Conservation (phyloP, 441 rosid species). For the Euphorbia corollata region DNA sequence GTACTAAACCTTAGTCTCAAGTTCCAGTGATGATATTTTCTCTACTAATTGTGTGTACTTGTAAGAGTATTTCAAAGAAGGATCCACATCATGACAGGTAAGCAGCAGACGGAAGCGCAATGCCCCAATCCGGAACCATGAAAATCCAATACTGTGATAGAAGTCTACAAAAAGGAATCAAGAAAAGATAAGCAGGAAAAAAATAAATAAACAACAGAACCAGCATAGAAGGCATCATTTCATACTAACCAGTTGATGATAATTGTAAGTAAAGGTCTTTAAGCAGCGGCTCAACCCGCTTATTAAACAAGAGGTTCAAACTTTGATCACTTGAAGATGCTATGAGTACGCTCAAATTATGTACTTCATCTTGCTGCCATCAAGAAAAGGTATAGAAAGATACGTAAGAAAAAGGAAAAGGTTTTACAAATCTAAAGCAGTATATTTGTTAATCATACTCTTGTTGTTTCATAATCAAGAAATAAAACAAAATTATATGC, state of each 20-base stretch:
- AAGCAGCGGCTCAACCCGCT: conserved; percentile 54
- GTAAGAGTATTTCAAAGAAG: conserved; percentile 63
- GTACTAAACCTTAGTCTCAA: conserved; percentile 58
- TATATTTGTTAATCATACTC: background rate
- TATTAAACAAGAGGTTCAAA: conserved; percentile 41
- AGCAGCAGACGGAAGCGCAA: conserved; percentile 71
- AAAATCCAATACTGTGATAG: conserved; percentile 50
- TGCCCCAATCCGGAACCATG: conserved; percentile 70
- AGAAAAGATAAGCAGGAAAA: background rate
- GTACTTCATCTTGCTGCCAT: conserved; percentile 37
- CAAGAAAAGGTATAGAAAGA: conserved; percentile 6
- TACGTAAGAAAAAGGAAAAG: background rate
- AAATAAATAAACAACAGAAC: background rate
- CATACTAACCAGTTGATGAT: conserved; percentile 41
- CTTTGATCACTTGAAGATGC: conserved; percentile 55
- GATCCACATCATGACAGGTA: conserved; percentile 63
- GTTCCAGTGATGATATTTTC: conserved; percentile 51
- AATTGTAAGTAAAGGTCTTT: conserved; percentile 43
- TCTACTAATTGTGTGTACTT: conserved; percentile 52
- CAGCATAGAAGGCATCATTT: conserved; percentile 13
- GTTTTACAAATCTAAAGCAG: background rate
- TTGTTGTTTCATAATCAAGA: conserved; percentile 1
- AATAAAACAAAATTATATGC: background rate
- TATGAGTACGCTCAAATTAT: conserved; percentile 44
- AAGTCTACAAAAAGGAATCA: conserved; percentile 30